Evolutionary conservation across 768 basidiomycete species (phyloP).

Genomic region (Neoboletus magnificus): DNA sequence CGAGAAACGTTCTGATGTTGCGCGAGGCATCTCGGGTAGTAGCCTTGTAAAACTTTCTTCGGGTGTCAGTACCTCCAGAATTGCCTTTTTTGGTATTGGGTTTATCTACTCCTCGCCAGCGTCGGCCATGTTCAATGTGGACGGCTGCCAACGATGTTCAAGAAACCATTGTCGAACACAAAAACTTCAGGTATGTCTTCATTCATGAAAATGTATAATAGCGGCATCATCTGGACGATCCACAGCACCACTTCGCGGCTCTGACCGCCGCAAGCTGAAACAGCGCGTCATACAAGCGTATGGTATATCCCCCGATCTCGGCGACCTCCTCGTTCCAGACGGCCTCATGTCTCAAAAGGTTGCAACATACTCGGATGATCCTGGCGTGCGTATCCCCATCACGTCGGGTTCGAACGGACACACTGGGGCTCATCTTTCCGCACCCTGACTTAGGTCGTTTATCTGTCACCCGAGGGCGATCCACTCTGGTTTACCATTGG

Average conservation of each 20-base stretch:
- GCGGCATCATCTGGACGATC: neutral
- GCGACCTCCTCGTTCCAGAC: conserved; percentile 70
- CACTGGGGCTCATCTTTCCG: neutral
- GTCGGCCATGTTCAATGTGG: neutral
- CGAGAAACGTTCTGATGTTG: conserved; percentile 71
- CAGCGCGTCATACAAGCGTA: conserved; percentile 53
- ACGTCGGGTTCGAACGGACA: neutral
- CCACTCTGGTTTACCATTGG: conserved; percentile 79
- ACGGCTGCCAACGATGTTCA: conserved; percentile 51
- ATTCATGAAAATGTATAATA: neutral
- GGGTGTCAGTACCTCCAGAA: neutral
- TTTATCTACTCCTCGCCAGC: neutral
- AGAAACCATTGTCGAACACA: conserved; percentile 63
- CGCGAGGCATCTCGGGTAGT: conserved; percentile 63
- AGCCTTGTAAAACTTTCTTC: neutral
- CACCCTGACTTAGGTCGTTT: conserved; percentile 47
- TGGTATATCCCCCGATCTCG: conserved; percentile 50
- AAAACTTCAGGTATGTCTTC: conserved; percentile 56
- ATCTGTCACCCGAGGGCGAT: conserved; percentile 60
- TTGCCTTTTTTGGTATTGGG: conserved; percentile 17
- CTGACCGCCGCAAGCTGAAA: conserved; percentile 69
- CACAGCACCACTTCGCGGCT: conserved; percentile 63
- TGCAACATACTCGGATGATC: conserved; percentile 58
- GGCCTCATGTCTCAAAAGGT: conserved; percentile 69
- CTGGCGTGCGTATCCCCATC: conserved; percentile 45